phyloP scores from a whole-genome alignment of 805 yeast genomes.

The Saccharomyces jurei region DNA sequence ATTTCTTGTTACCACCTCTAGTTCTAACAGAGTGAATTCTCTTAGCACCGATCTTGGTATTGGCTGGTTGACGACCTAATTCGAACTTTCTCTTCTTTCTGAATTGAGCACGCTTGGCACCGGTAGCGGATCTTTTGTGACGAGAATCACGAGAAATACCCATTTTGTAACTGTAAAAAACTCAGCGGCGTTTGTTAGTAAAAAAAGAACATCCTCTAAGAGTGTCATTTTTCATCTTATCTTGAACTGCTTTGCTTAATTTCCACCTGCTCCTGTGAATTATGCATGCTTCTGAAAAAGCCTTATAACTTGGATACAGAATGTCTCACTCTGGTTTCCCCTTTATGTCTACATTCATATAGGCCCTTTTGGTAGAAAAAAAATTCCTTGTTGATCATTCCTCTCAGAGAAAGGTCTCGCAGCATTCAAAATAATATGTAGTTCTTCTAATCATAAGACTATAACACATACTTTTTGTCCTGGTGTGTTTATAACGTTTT shows the following conservation, averaged over 20 bases:
- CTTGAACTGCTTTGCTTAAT: neutral
- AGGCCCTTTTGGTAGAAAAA: neutral
- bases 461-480: conserved; percentile 24
- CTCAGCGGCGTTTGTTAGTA: neutral
- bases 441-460: neutral
- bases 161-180: conserved; percentile 48
- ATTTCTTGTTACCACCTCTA: conserved; percentile 99
- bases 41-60: conserved; percentile 98
- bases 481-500: conserved; percentile 18
- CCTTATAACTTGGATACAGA: neutral
- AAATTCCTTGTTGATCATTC: neutral
- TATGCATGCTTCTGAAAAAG: neutral
- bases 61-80: conserved; percentile 98
- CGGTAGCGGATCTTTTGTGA: conserved; percentile 99
- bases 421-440: neutral
- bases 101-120: conserved; percentile 99
- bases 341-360: neutral
- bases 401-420: neutral
- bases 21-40: conserved; percentile 99
- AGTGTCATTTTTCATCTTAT: neutral
- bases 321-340: neutral
- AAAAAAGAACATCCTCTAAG: neutral
- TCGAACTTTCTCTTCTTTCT: conserved; percentile 99
- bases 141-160: conserved; percentile 99
- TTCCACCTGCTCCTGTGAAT: neutral